Evolutionary conservation across 1,284 basidiomycete genomes (phyloP).

Genomic region (Leccinum fuscescens): DNA sequence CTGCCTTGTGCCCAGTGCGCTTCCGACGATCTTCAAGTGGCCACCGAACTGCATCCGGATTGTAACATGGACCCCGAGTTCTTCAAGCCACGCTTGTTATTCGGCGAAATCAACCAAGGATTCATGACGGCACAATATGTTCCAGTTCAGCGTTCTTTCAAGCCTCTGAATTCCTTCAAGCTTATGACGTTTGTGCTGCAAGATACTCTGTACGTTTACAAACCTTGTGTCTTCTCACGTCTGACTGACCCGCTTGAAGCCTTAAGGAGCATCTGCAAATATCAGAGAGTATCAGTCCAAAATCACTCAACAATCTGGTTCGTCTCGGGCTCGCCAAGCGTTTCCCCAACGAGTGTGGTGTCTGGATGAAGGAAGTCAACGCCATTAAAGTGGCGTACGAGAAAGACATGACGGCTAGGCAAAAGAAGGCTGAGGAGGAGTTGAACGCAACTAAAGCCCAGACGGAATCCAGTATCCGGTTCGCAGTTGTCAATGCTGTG

Average conservation of each 20-base stretch:
- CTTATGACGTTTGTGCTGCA: conserved; percentile 14
- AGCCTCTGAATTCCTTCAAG: conserved; percentile 5
- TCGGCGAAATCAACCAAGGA: conserved; percentile 36
- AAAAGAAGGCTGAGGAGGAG: conserved; percentile 12
- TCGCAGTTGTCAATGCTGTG: too few species aligned
- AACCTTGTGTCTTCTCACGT: neutral
- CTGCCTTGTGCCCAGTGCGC: conserved; percentile 13
- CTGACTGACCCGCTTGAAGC: conserved; percentile 23
- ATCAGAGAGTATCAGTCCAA: conserved; percentile 25
- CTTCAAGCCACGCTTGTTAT: conserved; percentile 33
- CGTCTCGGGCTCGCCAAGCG: conserved; percentile 34
- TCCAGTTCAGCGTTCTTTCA: conserved; percentile 14
- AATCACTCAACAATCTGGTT: conserved; percentile 32
- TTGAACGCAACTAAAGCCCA: too few species aligned
- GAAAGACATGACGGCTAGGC: conserved; percentile 10
- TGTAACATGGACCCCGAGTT: conserved; percentile 22
- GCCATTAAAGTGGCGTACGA: conserved; percentile 1
- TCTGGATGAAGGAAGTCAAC: conserved; percentile 26
- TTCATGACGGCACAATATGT: conserved; percentile 33
- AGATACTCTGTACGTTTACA: conserved; percentile 22
- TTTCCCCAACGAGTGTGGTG: conserved; percentile 26
- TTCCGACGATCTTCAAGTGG: conserved; percentile 12
- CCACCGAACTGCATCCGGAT: conserved; percentile 17
- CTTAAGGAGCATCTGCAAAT: conserved; percentile 30
- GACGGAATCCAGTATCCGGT: too few species aligned